Base-by-base conservation (phyloP, 2,329 filamentous ascomycete genomes). In the Phyllosticta citribraziliensis region DNA sequence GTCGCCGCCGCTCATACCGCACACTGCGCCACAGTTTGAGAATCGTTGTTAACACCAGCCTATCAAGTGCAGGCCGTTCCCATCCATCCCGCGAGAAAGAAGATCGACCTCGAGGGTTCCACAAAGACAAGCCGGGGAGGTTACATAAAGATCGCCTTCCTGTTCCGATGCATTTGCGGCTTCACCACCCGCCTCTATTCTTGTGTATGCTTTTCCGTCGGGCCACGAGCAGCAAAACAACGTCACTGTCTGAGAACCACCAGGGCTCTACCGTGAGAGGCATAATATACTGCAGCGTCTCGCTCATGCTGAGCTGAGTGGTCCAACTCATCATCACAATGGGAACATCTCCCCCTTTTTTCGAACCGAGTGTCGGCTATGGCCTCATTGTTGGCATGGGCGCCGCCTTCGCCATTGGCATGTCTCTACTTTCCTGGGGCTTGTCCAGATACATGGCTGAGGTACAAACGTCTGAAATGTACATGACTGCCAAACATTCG, bases 401-500 rank as follows among this genome's bases (percentile, higher is more conserved):
- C 27, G 56, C 61, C 2, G 56, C 57, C 19, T 62, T 62, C 20
- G 61, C 61, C 27, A 47, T 62, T 30, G 61, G 52, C 56, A 62
- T 62, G 61, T 52, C 40, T 14, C 27, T 60, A 6, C 27, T 60
- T 2, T 61, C 59, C 17, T 61, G 59, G 59, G 59, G 59, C 14
- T 27, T 61, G 50, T 61, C 59, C 47, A 40, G 59, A 14, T 61
- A 61, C 55, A 17, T 61, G 25, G 47, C 59, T 8, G 62, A 65
- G 25, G 58, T 64, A 19, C 62, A 66, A 57, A 59, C 57, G 10
- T 62, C 56, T 9, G 64, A 64, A 51, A 64, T 64, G 63, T 69
- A 68, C 56, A 68, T 68, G 66, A 67, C 66, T 2, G 68, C 68
- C 14, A 67, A 67, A 50, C 66, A 66, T 19, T 67, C 63, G 14